These are phyloP conservation scores for Colletotrichum spaethianum DNA, from an alignment of 2,329 filamentous ascomycete genomes.

Conservation along the genomic window DNA sequence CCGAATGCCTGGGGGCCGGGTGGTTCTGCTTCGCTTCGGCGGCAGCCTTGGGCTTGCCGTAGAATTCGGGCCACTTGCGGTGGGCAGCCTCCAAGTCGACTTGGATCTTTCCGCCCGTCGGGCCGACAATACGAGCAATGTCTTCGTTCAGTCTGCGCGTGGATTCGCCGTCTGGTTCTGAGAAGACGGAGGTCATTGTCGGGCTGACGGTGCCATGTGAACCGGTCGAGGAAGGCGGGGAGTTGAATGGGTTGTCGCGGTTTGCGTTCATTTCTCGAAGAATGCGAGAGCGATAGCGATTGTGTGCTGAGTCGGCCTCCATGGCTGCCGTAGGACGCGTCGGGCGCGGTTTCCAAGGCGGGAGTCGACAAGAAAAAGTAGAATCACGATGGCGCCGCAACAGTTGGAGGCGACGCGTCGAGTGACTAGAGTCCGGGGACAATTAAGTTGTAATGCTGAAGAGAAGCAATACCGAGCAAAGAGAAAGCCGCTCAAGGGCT, in stretches of 20 bases:
- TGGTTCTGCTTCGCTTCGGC: slow-evolving; percentile 22
- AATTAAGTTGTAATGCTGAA: slow-evolving; percentile 33
- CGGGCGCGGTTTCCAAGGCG: slow-evolving; percentile 33
- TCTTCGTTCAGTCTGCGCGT: slow-evolving; percentile 66
- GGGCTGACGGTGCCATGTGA: slow-evolving; percentile 70
- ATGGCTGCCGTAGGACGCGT: slow-evolving; percentile 47
- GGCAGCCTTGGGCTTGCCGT: slow-evolving; percentile 55
- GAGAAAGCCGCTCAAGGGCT: slow-evolving; percentile 31
- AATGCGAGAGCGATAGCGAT: slow-evolving; percentile 62
- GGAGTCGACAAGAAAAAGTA: slow-evolving; percentile 31
- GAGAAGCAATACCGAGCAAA: slow-evolving; percentile 39
- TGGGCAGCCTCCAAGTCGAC: slow-evolving; percentile 62
- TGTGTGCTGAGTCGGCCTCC: slow-evolving; percentile 56
- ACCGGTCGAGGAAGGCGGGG: slow-evolving; percentile 70
- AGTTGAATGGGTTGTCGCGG: slow-evolving; percentile 70
- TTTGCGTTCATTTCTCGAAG: slow-evolving; percentile 67
- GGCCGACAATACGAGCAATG: slow-evolving; percentile 58
- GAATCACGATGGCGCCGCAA: slow-evolving; percentile 31
- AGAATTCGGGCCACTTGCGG: slow-evolving; percentile 68
- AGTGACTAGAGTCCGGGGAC: not conserved
- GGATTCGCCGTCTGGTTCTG: slow-evolving; percentile 68
- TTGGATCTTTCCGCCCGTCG: slow-evolving; percentile 53
- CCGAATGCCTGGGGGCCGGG: slow-evolving; percentile 19
- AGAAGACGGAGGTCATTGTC: slow-evolving; percentile 67
- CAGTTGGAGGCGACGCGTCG: slow-evolving; percentile 28